Conservation (phyloP, 2,329 filamentous ascomycete species). For the Penicillium sp. region DNA sequence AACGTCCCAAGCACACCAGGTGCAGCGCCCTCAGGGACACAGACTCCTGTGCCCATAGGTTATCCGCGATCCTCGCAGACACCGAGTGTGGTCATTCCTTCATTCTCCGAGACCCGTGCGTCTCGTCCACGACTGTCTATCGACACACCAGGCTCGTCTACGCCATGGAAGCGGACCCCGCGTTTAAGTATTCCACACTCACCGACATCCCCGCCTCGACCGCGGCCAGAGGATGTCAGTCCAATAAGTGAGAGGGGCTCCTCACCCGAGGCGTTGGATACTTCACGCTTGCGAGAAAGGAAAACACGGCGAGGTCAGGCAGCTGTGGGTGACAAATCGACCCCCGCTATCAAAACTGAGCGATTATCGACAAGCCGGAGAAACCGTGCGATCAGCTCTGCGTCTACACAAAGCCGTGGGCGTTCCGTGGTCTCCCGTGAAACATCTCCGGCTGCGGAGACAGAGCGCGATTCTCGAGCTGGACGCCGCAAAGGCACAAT, state of each 20-base stretch:
- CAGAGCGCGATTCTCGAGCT: conserved; percentile 35
- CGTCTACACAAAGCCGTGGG: conserved; percentile 42
- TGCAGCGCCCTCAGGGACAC: conserved; percentile 19
- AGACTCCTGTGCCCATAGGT: conserved; percentile 31
- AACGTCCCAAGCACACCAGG: conserved; percentile 35
- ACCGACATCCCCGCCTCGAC: conserved; percentile 45
- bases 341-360: conserved; percentile 30
- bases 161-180: conserved; percentile 49
- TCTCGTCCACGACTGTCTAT: conserved; percentile 41
- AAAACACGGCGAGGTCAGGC: conserved; percentile 26
- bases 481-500: conserved; percentile 33
- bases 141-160: conserved; percentile 45
- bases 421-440: conserved; percentile 42
- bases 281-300: conserved; percentile 31
- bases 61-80: conserved; percentile 31
- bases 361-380: conserved; percentile 30
- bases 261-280: conserved; percentile 40
- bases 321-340: conserved; percentile 24
- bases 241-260: conserved; percentile 49
- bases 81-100: conserved; percentile 31
- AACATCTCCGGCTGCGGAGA: conserved; percentile 34
- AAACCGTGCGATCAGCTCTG: conserved; percentile 38
- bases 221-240: conserved; percentile 49
- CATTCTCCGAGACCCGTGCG: conserved; percentile 29
- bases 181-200: conserved; percentile 38